These are phyloP conservation scores for Debaryomyces sp. DNA, from an alignment of 1,139 yeast species.

Conservation along the genomic window DNA sequence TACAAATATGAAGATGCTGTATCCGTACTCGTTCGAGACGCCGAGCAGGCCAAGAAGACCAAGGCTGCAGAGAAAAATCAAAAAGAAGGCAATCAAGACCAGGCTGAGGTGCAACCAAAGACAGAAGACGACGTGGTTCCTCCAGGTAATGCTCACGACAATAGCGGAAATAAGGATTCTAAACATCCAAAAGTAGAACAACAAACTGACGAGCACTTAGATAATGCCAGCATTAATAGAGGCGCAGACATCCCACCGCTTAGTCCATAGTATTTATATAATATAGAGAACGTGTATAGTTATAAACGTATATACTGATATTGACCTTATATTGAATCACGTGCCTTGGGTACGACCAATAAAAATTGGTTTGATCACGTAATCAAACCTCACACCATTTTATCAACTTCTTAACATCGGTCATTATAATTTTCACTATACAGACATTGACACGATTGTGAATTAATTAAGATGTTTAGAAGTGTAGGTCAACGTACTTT, in stretches of 20 bases:
- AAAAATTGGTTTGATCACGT: conserved; percentile 11
- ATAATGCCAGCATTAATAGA: conserved; percentile 3
- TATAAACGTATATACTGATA: not conserved
- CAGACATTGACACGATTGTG: not conserved
- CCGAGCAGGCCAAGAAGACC: not conserved
- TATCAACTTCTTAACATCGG: not conserved
- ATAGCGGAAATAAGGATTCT: not conserved
- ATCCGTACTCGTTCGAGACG: not conserved
- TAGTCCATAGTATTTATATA: not conserved
- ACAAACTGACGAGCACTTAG: conserved; percentile 1
- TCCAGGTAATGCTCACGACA: not conserved
- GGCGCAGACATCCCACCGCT: not conserved
- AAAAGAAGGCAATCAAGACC: not conserved
- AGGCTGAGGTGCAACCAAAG: not conserved
- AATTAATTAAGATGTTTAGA: conserved; percentile 33
- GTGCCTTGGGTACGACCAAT: conserved; percentile 10
- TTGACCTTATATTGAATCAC: not conserved
- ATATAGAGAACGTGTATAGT: not conserved
- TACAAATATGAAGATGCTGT: conserved; percentile 9
- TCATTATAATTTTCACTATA: not conserved
- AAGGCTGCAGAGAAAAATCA: not conserved
- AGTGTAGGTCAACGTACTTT: conserved; percentile 41
- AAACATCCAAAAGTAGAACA: not conserved
- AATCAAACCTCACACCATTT: conserved; percentile 13
- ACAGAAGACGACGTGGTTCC: not conserved